These are phyloP conservation scores for Noccaea bulbosa DNA, from an alignment of 345 rosid genomes.

Conservation along the genomic window DNA sequence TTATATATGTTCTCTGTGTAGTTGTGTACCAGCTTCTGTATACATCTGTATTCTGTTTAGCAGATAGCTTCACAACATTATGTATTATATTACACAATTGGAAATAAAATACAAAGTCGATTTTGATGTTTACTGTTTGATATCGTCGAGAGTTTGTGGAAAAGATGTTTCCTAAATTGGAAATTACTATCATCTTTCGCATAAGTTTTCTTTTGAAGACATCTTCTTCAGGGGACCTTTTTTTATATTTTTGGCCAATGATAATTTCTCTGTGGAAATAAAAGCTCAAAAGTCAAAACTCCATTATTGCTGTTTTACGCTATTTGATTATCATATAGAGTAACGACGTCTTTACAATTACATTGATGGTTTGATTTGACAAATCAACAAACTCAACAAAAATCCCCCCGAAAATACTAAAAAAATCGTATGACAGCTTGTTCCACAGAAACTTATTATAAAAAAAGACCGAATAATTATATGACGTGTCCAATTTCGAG, in stretches of 20 bases:
- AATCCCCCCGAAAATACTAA: too few relatives aligned
- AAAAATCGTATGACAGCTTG: neutral
- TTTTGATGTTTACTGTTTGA: neutral
- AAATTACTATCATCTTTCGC: too few relatives aligned
- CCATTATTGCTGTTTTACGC: neutral
- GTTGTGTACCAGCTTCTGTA: slow-evolving; percentile 16
- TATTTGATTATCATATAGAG: neutral
- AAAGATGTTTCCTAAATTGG: neutral
- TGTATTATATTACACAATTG: slow-evolving; percentile 29
- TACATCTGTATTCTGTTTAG: slow-evolving; percentile 7
- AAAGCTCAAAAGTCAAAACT: neutral
- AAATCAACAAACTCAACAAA: slow-evolving; percentile 15
- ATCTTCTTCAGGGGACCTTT: too few relatives aligned
- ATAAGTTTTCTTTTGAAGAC: neutral
- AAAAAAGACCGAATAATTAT: slow-evolving; percentile 14
- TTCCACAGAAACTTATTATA: neutral
- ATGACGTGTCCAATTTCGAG: neutral
- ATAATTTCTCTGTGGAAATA: neutral
- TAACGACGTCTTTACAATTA: neutral
- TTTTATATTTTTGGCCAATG: too few relatives aligned
- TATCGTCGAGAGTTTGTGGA: neutral
- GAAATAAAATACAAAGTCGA: slow-evolving; percentile 15
- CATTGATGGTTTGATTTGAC: slow-evolving; percentile 11
- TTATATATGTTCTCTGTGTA: slow-evolving; percentile 27
- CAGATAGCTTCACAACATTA: slow-evolving; percentile 18